Evolutionary conservation across 2,329 filamentous ascomycete genomes (phyloP).

Genomic region (Neoscytalidium dimidiatum): DNA sequence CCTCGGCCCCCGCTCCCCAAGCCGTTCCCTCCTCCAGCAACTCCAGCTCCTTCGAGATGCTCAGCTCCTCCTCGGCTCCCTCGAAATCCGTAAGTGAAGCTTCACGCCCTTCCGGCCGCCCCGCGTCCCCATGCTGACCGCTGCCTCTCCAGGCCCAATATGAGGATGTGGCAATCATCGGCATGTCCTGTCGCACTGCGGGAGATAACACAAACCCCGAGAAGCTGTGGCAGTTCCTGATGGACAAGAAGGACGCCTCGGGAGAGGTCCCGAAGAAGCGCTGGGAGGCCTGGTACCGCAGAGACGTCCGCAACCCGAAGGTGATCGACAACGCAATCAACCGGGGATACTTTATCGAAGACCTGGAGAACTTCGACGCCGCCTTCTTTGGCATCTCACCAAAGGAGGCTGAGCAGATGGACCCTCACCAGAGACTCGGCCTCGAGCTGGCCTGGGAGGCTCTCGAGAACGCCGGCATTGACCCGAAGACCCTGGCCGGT

Average conservation of each 20-base stretch:
- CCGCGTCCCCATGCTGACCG: background rate
- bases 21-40: background rate
- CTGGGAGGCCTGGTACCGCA: slow-evolving; percentile 34
- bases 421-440: slow-evolving; percentile 24
- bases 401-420: slow-evolving; percentile 25
- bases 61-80: background rate
- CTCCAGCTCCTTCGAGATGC: slow-evolving; percentile 4
- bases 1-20: background rate
- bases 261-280: slow-evolving; percentile 33
- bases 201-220: slow-evolving; percentile 33
- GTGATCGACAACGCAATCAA: slow-evolving; percentile 21
- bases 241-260: slow-evolving; percentile 31
- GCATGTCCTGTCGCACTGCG: slow-evolving; percentile 35
- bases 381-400: slow-evolving; percentile 26
- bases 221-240: slow-evolving; percentile 36
- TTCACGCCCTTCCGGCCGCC: background rate
- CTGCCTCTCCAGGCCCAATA: background rate
- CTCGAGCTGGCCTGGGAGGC: slow-evolving; percentile 25
- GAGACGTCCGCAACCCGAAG: slow-evolving; percentile 31
- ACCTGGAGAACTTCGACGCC: slow-evolving; percentile 32
- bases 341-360: slow-evolving; percentile 34
- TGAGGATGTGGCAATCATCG: slow-evolving; percentile 36
- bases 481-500: slow-evolving; percentile 24
- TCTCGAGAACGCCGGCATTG: slow-evolving; percentile 23
- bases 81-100: background rate